Conservation (phyloP, 257 asterid species). For the Salvia miltiorrhiza region DNA sequence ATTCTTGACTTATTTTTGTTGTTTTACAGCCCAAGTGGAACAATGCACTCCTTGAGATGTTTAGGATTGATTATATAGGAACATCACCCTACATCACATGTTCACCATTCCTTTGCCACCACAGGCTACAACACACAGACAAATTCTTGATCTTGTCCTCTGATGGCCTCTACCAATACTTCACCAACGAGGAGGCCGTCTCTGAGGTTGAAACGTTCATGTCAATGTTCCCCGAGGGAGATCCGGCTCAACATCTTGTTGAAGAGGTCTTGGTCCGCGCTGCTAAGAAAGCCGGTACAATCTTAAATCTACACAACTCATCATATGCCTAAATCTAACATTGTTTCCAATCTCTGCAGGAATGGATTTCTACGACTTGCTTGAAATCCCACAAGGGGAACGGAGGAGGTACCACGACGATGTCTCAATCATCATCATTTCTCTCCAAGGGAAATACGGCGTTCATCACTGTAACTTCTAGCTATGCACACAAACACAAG, state of each 20-base stretch:
- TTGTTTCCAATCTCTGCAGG: conserved; percentile 36
- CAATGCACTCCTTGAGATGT: conserved; percentile 80
- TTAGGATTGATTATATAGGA: conserved; percentile 83
- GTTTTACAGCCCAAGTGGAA: conserved; percentile 85
- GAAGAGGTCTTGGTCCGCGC: conserved; percentile 92
- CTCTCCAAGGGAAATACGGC: conserved; percentile 82
- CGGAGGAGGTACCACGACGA: conserved; percentile 86
- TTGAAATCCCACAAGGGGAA: conserved; percentile 92
- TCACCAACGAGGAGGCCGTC: conserved; percentile 85
- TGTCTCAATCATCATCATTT: conserved; percentile 77
- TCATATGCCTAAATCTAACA: not conserved
- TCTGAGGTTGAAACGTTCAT: conserved; percentile 75
- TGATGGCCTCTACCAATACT: conserved; percentile 92
- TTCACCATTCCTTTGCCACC: conserved; percentile 77
- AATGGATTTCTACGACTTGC: conserved; percentile 74
- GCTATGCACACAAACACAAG: no score
- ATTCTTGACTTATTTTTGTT: conserved; percentile 4
- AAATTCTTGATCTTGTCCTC: conserved; percentile 87
- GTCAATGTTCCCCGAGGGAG: conserved; percentile 85
- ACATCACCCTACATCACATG: conserved; percentile 75
- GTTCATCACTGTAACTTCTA: conserved; percentile 44
- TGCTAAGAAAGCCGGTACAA: conserved; percentile 83
- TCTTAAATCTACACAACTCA: not conserved
- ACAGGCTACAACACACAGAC: conserved; percentile 56
- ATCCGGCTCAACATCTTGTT: conserved; percentile 94